Evolutionary conservation across 2,329 filamentous ascomycete genomes (phyloP), one percentile per base, ranked within the genome.

Genomic region (Fusarium citri): DNA sequence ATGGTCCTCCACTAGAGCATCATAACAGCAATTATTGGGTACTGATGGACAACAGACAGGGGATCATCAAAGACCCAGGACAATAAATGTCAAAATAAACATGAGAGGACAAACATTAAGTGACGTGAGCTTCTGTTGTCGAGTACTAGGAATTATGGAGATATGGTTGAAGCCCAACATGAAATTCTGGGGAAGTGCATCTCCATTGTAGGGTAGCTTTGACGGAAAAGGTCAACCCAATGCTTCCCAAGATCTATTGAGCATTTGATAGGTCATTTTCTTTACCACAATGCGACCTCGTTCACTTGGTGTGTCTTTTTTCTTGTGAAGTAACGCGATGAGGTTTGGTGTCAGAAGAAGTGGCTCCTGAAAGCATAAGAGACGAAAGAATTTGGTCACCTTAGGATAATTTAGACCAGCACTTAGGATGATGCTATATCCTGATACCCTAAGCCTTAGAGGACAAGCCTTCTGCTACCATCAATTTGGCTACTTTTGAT

Each of bases 31-130:
- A 16, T n/a, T 1, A 37, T 37, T 37, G 34, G 34, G 7, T n/a
- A 5, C 7, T 14, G 16, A 23, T 12, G 18, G 9, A 48, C 4
- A 67, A 67, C 30, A 66, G 46, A 37, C 22, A 57, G 5, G 12
- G 31, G 10, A 20, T 7, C n/a, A 22, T 28, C n/a, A n/a, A 46
- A 31, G 30, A 34, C 48, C 48, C 18, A 20, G 31, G 18, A 14
- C 14, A 40, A 51, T 12, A 8, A 20, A 11, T 2, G 11, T 18
- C 34, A 67, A 28, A 63, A 67, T 22, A 51, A 58, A 28, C 34
- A 42, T 18, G 9, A 5, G 2, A 30, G 6, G 22, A 20, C n/a
- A 51, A 31, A 53, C 23, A 55, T 3, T 6, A 18, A 26, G 8
- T 37, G 6, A 20, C 34, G 18, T 20, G 10, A 18, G 9, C 4